Percentiles rank a stretch among this genome's conserved stretches.
Conservation (phyloP, 2,329 filamentous ascomycete genomes). For the Trichoderma pleuroti region DNA sequence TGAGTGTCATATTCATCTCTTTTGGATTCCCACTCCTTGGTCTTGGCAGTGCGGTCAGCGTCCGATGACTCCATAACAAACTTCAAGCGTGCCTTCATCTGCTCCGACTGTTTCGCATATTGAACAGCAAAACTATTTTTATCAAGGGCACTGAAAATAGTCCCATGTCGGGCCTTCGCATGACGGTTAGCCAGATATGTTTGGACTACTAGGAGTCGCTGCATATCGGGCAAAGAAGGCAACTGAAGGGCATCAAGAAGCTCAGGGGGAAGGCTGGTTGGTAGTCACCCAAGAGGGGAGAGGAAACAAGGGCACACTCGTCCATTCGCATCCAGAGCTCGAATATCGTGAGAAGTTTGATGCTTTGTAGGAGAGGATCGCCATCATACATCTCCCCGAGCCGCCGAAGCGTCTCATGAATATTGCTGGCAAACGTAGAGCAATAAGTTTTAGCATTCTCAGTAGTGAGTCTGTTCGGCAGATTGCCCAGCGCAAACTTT, state of each 20-base stretch:
- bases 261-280: conserved; percentile 48
- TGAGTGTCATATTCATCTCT: conserved; percentile 21
- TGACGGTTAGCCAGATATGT: conserved; percentile 8
- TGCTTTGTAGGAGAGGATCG: conserved; percentile 16
- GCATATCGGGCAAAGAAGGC: conserved; percentile 44
- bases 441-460: background rate
- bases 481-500: background rate
- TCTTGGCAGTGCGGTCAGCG: background rate
- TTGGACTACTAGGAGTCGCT: conserved; percentile 39
- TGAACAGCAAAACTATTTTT: background rate
- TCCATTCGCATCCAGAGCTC: conserved; percentile 23
- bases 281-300: conserved; percentile 48
- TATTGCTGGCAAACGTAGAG: background rate
- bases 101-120: background rate
- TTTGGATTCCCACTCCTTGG: background rate
- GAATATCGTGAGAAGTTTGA: conserved; percentile 20
- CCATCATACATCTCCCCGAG: background rate
- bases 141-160: background rate
- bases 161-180: background rate
- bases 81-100: background rate
- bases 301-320: conserved; percentile 25
- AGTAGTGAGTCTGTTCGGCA: background rate
- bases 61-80: background rate
- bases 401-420: background rate
- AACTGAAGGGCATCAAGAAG: conserved; percentile 56